These are phyloP conservation scores for Colletotrichum lupini DNA, from an alignment of 2,329 filamentous ascomycete species.

Conservation along the genomic window DNA sequence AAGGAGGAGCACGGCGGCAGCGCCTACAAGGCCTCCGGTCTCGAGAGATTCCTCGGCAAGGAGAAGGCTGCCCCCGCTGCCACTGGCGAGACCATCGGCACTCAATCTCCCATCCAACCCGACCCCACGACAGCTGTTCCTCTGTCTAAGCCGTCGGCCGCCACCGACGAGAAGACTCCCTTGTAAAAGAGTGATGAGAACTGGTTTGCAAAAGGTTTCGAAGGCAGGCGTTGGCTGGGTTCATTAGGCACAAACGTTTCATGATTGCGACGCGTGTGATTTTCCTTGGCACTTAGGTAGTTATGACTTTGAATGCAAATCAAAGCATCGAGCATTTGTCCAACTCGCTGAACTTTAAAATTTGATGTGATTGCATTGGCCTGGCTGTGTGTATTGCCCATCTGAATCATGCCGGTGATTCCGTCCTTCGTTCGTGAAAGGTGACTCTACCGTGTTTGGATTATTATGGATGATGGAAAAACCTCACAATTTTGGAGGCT, in stretches of 20 bases:
- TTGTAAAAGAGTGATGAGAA: background rate
- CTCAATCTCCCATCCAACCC: slow-evolving; percentile 32
- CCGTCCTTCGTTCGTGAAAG: too few species aligned
- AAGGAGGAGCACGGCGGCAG: slow-evolving; percentile 70
- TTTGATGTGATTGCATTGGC: background rate
- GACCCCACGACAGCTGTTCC: slow-evolving; percentile 31
- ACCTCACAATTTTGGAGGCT: too few species aligned
- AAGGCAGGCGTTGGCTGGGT: slow-evolving; percentile 31
- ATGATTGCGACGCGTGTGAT: slow-evolving; percentile 17
- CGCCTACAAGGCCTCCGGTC: slow-evolving; percentile 68
- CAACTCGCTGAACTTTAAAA: too few species aligned
- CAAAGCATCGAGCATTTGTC: background rate
- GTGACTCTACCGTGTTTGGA: too few species aligned
- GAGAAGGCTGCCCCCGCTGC: slow-evolving; percentile 68
- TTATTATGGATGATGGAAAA: too few species aligned
- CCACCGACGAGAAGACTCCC: slow-evolving; percentile 41
- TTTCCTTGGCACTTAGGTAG: slow-evolving; percentile 18
- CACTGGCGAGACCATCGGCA: slow-evolving; percentile 53
- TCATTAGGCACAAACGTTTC: slow-evolving; percentile 22
- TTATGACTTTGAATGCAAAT: background rate
- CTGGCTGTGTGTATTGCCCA: too few species aligned
- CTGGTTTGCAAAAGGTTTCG: slow-evolving; percentile 11
- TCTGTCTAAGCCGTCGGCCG: slow-evolving; percentile 34
- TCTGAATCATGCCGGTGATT: too few species aligned
- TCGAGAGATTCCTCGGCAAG: slow-evolving; percentile 68